Percentiles rank a stretch among this genome's conserved stretches.
phyloP scores from a whole-genome alignment of 805 yeast species.

The Candida stauntonica region DNA sequence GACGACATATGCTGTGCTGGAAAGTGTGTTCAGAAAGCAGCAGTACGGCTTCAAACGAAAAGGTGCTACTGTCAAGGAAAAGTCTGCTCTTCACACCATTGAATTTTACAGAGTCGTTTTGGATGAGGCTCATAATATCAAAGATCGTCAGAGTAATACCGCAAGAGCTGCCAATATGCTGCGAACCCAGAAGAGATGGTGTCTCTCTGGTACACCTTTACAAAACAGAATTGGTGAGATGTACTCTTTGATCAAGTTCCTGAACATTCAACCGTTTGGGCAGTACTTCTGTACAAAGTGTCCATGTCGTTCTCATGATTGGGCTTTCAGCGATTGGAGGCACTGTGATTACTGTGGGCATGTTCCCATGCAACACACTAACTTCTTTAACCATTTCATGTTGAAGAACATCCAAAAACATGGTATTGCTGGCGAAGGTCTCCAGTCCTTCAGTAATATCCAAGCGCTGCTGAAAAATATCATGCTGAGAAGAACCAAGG shows the following conservation, averaged over 20 bases:
- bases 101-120: conserved; percentile 80
- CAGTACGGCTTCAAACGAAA: conserved; percentile 77
- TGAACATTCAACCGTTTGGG: conserved; percentile 82
- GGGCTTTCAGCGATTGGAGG: conserved; percentile 82
- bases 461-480: conserved; percentile 70
- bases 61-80: conserved; percentile 65
- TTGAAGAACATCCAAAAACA: conserved; percentile 86
- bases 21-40: conserved; percentile 80
- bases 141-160: conserved; percentile 90
- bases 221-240: conserved; percentile 96
- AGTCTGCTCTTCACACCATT: conserved; percentile 67
- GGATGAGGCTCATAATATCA: conserved; percentile 97
- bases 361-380: conserved; percentile 91
- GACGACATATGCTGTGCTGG: conserved; percentile 91
- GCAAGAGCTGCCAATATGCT: conserved; percentile 85
- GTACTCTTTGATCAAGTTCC: conserved; percentile 84
- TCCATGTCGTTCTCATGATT: conserved; percentile 73
- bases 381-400: conserved; percentile 93
- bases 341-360: conserved; percentile 87
- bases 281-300: conserved; percentile 92
- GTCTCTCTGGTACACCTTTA: conserved; percentile 93
- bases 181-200: conserved; percentile 74
- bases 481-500: conserved; percentile 91
- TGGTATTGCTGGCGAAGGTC: conserved; percentile 81
- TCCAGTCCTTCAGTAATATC: conserved; percentile 69